A percentile compares a stretch with the other conserved stretches of the same genome.
Conservation (phyloP, 805 yeast species). For the Metschnikowia colocasiae region DNA sequence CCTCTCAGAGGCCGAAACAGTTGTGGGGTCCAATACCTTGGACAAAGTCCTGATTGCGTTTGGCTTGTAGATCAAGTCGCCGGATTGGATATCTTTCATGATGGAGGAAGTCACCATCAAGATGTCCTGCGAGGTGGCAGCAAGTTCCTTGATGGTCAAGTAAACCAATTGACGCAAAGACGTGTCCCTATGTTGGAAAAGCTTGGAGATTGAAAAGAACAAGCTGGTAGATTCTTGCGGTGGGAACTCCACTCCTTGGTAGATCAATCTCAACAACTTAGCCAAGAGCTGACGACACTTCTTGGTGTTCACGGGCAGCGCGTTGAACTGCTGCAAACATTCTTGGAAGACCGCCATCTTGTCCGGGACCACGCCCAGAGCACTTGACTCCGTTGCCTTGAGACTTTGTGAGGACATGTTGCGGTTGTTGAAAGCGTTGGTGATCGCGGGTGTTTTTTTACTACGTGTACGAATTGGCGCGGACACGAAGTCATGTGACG, state of each 20-base stretch:
- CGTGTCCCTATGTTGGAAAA: slow-evolving; percentile 88
- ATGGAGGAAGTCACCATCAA: slow-evolving; percentile 97
- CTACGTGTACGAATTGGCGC: slow-evolving; percentile 17
- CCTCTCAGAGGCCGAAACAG: slow-evolving; percentile 91
- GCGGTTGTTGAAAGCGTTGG: slow-evolving; percentile 8
- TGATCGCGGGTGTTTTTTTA: slow-evolving; percentile 14
- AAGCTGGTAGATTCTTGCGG: slow-evolving; percentile 85
- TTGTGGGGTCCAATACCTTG: slow-evolving; percentile 82
- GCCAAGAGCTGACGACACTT: slow-evolving; percentile 82
- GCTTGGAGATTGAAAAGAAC: slow-evolving; percentile 89
- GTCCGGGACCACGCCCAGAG: slow-evolving; percentile 67
- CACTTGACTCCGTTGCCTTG: slow-evolving; percentile 74
- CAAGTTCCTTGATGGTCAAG: slow-evolving; percentile 87
- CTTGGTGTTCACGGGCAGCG: slow-evolving; percentile 82
- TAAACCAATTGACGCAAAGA: slow-evolving; percentile 90
- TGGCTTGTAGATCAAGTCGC: slow-evolving; percentile 82
- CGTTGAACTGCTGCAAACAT: slow-evolving; percentile 88
- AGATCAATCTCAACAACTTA: slow-evolving; percentile 74
- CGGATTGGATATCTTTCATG: slow-evolving; percentile 95
- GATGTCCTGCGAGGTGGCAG: slow-evolving; percentile 81
- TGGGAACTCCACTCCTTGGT: slow-evolving; percentile 85
- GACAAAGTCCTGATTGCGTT: slow-evolving; percentile 91
- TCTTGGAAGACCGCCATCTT: slow-evolving; percentile 97
- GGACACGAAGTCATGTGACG: slow-evolving; percentile 16
- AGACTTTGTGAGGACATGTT: slow-evolving; percentile 78